A percentile compares a stretch with the other conserved stretches of the same genome.
Conservation (phyloP, 495 filamentous ascomycete species). For the Hypomontagnella submonticulosa region DNA sequence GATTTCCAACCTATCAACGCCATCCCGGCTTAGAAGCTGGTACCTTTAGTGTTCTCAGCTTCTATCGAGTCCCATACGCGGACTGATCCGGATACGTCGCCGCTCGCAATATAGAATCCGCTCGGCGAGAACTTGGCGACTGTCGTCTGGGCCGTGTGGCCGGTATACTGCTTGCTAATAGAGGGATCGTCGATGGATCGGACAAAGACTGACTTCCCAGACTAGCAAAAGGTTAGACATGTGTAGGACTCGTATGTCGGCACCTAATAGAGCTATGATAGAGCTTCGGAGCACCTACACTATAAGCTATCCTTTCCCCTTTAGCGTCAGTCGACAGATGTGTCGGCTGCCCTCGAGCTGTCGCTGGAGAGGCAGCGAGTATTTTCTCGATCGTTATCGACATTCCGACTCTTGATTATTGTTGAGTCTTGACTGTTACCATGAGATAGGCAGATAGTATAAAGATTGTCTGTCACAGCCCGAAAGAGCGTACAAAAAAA, state of each 20-base stretch:
- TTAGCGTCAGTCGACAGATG: constrained; percentile 90
- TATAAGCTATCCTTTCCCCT: constrained; percentile 92
- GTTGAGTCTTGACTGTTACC: constrained; percentile 15
- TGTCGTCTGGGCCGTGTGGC: constrained; percentile 86
- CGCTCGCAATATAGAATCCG: constrained; percentile 95
- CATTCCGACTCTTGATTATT: constrained; percentile 46
- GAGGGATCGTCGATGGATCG: constrained; percentile 91
- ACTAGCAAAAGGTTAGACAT: constrained; percentile 61
- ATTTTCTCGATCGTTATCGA: constrained; percentile 66
- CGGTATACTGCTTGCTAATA: constrained; percentile 84
- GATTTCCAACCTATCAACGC: constrained; percentile 10
- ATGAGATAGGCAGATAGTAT: constrained; percentile 9
- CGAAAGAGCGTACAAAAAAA: constrained; percentile 18
- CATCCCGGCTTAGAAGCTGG: background rate
- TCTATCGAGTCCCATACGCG: constrained; percentile 86
- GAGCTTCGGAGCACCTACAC: constrained; percentile 66
- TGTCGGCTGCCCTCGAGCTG: constrained; percentile 86
- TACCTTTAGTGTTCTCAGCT: constrained; percentile 72
- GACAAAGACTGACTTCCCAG: constrained; percentile 94
- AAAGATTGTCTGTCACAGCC: constrained; percentile 4
- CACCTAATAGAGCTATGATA: background rate
- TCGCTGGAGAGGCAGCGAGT: constrained; percentile 73
- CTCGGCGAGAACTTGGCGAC: constrained; percentile 95
- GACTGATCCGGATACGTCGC: constrained; percentile 84
- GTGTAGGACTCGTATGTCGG: background rate